Base-by-base conservation (phyloP, 208 protist genomes). In the Acanthamoeba healyi region DNA sequence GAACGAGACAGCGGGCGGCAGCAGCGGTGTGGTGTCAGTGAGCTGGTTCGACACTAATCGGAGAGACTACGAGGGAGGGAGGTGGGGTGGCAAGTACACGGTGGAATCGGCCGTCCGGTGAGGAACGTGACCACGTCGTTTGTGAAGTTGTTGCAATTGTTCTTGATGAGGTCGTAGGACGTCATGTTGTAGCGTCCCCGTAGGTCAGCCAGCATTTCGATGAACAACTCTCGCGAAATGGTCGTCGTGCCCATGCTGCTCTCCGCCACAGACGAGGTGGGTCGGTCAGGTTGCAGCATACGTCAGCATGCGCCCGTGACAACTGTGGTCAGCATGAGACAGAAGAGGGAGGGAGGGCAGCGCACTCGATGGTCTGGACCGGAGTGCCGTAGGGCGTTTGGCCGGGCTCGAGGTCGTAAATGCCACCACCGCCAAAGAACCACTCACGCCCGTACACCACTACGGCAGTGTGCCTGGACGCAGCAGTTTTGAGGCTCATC, bases 111-210 rank as follows among this genome's bases (percentile, higher is more conserved):
- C 2, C 67, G 36, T 2, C 89, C 89, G 0, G 89, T 93, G 32
- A 93, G 70, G 54, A 93, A 93, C 10, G 70, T 93, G 67, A 77
- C 61, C 42, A 82, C 89, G 22, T 93, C 89, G 54, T 77, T 82
- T 26, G 65, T 93, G n/a, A 93, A 93, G 49, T 93, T 93, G 67
- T 93, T 93, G 89, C 89, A 93, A 32, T 93, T 93, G 65, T 93
- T 93, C 22, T 93, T 82, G 44, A 93, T 77, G 36, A 93, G 54
- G n/a, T 82, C 65, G 32, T 93, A 93, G 44, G 89, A 92, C 56
- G 40, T 92, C 86, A 92, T 92, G 86, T 92, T 92, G 40, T 92
- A 92, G 32, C 86, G 54, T 22, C 14, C 14, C 14, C 86, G 34
- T 26, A 92, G 12, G n/a, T 63, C 86, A 46, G 14, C 58, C 86